These are phyloP conservation scores for Acanthamoeba royreba DNA, from an alignment of 208 protist genomes.

Conservation along the genomic window DNA sequence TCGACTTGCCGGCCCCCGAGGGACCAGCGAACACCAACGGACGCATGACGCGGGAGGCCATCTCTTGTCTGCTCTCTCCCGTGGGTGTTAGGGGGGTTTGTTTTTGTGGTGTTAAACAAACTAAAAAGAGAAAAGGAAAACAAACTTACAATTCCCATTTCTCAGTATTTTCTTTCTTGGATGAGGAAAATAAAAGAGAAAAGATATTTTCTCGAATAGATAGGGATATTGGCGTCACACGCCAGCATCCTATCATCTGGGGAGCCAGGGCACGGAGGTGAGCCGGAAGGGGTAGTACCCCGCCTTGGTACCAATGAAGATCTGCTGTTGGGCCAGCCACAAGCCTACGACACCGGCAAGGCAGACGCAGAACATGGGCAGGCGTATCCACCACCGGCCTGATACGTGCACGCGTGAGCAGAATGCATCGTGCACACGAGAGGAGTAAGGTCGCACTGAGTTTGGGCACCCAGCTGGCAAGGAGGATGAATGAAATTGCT, in stretches of 20 bases:
- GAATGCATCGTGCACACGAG: too few species aligned
- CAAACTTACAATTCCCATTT: too few species aligned
- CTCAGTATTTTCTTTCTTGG: too few species aligned
- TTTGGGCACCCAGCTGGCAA: background rate
- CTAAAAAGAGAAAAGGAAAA: background rate
- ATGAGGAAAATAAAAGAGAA: background rate
- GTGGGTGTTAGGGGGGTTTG: background rate
- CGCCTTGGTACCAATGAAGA: background rate
- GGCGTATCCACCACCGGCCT: background rate
- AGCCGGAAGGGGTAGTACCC: background rate
- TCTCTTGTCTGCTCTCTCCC: background rate
- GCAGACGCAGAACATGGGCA: background rate
- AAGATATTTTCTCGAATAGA: background rate
- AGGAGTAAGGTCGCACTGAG: background rate
- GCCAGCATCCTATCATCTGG: background rate
- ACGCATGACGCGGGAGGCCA: background rate
- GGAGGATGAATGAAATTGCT: background rate
- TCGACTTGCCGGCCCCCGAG: constrained; percentile 66
- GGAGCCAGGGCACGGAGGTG: too few species aligned
- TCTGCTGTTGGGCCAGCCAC: background rate
- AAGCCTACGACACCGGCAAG: background rate
- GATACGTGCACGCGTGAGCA: background rate
- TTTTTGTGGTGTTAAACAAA: background rate
- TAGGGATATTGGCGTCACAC: background rate
- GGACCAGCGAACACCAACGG: constrained; percentile 65